Percentiles rank a stretch among this genome's conserved stretches.
These are phyloP conservation scores for Epichloe elymi DNA, from an alignment of 2,329 filamentous ascomycete genomes.

Conservation along the genomic window DNA sequence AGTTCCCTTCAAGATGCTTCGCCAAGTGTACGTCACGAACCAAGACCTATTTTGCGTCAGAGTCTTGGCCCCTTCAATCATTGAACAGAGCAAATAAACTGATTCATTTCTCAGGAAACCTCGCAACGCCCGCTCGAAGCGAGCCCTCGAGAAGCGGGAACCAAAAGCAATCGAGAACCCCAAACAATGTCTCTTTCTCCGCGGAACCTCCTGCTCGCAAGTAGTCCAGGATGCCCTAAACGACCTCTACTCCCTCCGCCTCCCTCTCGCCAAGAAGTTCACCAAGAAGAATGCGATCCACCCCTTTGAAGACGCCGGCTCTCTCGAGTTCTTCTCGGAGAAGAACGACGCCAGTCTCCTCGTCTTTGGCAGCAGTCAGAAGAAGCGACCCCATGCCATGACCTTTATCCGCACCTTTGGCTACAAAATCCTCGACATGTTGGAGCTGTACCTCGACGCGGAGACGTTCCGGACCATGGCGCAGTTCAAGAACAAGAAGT, in stretches of 20 bases:
- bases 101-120: slow-evolving; percentile 35
- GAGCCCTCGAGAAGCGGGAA: slow-evolving; percentile 84
- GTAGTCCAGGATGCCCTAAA: slow-evolving; percentile 70
- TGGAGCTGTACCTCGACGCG: slow-evolving; percentile 74
- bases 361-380: slow-evolving; percentile 72
- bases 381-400: slow-evolving; percentile 89
- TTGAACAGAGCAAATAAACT: not conserved
- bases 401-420: slow-evolving; percentile 74
- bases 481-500: slow-evolving; percentile 66
- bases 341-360: slow-evolving; percentile 90
- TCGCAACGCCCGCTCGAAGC: slow-evolving; percentile 75
- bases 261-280: slow-evolving; percentile 78
- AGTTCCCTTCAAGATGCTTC: slow-evolving; percentile 27
- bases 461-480: slow-evolving; percentile 55
- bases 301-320: slow-evolving; percentile 81
- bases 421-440: slow-evolving; percentile 85
- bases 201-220: slow-evolving; percentile 74
- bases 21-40: slow-evolving; percentile 30
- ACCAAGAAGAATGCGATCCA: slow-evolving; percentile 94
- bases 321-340: slow-evolving; percentile 86
- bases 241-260: slow-evolving; percentile 74
- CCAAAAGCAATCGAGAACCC: slow-evolving; percentile 82
- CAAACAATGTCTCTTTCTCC: slow-evolving; percentile 80
- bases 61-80: no score
- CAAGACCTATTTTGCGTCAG: no score